These are phyloP conservation scores for Nakataea oryzae DNA, from an alignment of 2,329 filamentous ascomycete genomes.

Conservation along the genomic window DNA sequence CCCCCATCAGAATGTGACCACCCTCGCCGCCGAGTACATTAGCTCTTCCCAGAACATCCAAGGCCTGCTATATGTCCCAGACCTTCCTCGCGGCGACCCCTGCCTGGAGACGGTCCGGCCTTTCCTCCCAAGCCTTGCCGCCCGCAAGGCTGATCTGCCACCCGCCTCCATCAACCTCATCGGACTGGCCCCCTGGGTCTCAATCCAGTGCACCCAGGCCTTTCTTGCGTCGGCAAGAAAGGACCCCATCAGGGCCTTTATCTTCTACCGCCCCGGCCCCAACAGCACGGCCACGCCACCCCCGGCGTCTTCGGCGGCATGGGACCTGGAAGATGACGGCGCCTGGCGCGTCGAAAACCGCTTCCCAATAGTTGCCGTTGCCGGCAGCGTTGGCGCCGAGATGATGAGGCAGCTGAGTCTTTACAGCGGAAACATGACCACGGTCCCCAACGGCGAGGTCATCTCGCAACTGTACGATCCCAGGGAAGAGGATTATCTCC, in stretches of 20 bases:
- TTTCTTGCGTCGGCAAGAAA: slow-evolving; percentile 55
- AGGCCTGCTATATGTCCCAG: slow-evolving; percentile 80
- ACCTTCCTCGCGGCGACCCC: slow-evolving; percentile 43
- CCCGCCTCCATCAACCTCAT: slow-evolving; percentile 62
- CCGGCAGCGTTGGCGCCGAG: slow-evolving; percentile 51
- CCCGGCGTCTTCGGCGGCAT: slow-evolving; percentile 48
- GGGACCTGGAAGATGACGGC: slow-evolving; percentile 60
- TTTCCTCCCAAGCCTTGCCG: slow-evolving; percentile 68
- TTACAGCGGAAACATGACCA: slow-evolving; percentile 67
- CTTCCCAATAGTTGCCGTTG: slow-evolving; percentile 77
- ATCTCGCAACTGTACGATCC: slow-evolving; percentile 44
- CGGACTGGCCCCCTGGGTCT: slow-evolving; percentile 81
- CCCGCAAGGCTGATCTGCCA: slow-evolving; percentile 59
- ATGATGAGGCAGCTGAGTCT: slow-evolving; percentile 62
- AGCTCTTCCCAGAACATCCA: slow-evolving; percentile 49
- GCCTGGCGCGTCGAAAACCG: slow-evolving; percentile 62
- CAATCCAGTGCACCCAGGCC: slow-evolving; percentile 56
- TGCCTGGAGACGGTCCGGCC: slow-evolving; percentile 54
- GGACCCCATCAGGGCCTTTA: slow-evolving; percentile 50
- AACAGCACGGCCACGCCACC: slow-evolving; percentile 53
- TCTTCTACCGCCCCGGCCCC: slow-evolving; percentile 48
- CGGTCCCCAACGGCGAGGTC: slow-evolving; percentile 46
- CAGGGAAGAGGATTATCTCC: slow-evolving; percentile 47
- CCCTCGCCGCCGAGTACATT: slow-evolving; percentile 58
- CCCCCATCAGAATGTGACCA: slow-evolving; percentile 52